A percentile compares a stretch with the other conserved stretches of the same genome.
phyloP scores from a whole-genome alignment of 2,329 filamentous ascomycete genomes.

The Colletotrichum sp. region DNA sequence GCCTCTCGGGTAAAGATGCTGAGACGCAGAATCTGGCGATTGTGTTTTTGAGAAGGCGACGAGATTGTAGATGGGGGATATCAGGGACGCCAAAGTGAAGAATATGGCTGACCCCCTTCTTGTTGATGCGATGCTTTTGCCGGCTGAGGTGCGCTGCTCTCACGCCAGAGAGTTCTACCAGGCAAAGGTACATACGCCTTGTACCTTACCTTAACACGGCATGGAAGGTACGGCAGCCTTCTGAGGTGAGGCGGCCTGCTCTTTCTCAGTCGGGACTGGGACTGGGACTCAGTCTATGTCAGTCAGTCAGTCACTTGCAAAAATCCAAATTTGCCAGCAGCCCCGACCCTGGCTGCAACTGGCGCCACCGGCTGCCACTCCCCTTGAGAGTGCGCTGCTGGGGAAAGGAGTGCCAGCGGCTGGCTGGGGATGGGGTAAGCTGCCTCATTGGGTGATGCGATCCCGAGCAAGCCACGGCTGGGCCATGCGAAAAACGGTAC shows the following conservation, averaged over 20 bases:
- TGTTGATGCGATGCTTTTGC: slow-evolving; percentile 13
- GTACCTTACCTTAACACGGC: neutral
- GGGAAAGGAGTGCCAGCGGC: neutral
- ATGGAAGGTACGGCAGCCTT: neutral
- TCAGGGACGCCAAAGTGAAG: neutral
- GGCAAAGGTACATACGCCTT: neutral
- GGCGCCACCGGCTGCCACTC: neutral
- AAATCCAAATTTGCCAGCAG: neutral
- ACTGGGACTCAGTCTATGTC: neutral
- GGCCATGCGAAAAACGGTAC: neutral
- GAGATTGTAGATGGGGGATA: neutral
- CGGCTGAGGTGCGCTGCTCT: neutral
- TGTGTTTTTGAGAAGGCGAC: neutral
- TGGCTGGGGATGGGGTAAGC: neutral
- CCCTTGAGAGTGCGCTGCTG: neutral
- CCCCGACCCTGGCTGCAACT: neutral
- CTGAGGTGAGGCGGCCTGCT: neutral
- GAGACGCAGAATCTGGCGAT: neutral
- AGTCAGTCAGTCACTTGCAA: neutral
- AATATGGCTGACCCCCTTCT: slow-evolving; percentile 9
- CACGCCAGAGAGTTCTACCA: neutral
- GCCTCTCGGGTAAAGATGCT: neutral
- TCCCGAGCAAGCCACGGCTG: neutral
- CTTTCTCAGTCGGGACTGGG: neutral
- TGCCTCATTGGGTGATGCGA: neutral